A percentile compares a stretch with the other conserved stretches of the same genome.
Conservation (phyloP, 257 asterid genomes). For the Parsonsia alboflavescens region DNA sequence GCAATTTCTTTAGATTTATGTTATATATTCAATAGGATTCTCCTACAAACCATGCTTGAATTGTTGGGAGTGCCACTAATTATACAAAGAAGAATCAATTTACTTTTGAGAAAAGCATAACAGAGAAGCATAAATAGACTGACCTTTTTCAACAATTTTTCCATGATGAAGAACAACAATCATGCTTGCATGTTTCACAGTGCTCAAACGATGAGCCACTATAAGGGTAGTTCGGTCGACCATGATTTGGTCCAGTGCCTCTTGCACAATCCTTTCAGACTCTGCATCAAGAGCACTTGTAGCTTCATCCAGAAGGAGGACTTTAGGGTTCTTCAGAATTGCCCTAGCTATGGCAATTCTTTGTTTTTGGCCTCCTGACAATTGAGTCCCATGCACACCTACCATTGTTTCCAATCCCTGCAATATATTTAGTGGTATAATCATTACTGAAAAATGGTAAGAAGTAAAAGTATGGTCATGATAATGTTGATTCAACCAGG, state of each 20-base stretch:
- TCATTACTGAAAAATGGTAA: not conserved
- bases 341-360: conserved; percentile 80
- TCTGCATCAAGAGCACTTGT: conserved; percentile 84
- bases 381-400: conserved; percentile 80
- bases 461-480: no score
- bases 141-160: conserved; percentile 68
- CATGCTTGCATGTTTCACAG: conserved; percentile 60
- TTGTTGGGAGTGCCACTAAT: no score
- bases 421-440: not conserved
- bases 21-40: not conserved
- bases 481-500: not conserved
- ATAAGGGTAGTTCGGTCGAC: conserved; percentile 63
- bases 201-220: conserved; percentile 76
- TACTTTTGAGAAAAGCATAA: no score
- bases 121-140: not conserved
- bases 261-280: conserved; percentile 73
- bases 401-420: conserved; percentile 68
- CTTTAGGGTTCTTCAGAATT: conserved; percentile 60
- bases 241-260: conserved; percentile 76
- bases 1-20: not conserved
- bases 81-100: no score
- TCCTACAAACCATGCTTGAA: not conserved
- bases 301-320: conserved; percentile 72
- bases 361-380: conserved; percentile 85
- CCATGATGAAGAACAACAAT: conserved; percentile 71